A percentile compares a stretch with the other conserved stretches of the same genome.
These are phyloP conservation scores for Plasmodium chabaudi DNA, from an alignment of 169 alveolate genomes.

Conservation along the genomic window DNA sequence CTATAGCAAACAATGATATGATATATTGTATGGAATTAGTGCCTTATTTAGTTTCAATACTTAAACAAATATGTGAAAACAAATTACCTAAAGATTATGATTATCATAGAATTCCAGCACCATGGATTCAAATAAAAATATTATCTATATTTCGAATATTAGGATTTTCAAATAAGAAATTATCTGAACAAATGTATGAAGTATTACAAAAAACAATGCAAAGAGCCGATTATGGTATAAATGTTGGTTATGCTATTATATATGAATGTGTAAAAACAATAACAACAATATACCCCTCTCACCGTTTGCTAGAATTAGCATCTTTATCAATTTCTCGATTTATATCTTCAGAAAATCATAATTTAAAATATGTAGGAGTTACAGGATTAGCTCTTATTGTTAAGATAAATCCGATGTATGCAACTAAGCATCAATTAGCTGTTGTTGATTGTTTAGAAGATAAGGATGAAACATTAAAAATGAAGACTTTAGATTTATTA, in stretches of 20 bases:
- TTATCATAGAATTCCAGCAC: constrained; percentile 97
- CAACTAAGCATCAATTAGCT: constrained; percentile 90
- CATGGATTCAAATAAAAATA: constrained; percentile 95
- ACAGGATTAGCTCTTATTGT: constrained; percentile 91
- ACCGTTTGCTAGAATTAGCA: constrained; percentile 90
- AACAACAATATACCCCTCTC: constrained; percentile 91
- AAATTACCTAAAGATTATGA: constrained; percentile 94
- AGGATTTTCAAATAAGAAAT: constrained; percentile 90
- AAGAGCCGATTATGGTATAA: constrained; percentile 91
- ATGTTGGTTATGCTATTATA: constrained; percentile 94
- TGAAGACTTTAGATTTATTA: constrained; percentile 93
- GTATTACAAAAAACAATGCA: constrained; percentile 88
- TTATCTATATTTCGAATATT: constrained; percentile 87
- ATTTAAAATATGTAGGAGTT: constrained; percentile 94
- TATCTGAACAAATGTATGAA: constrained; percentile 93
- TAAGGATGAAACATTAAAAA: constrained; percentile 94
- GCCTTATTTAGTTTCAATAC: constrained; percentile 91
- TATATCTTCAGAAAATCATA: constrained; percentile 91
- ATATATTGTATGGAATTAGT: constrained; percentile 89
- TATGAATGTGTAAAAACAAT: constrained; percentile 95
- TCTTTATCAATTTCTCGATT: constrained; percentile 87
- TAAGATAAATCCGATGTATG: constrained; percentile 92
- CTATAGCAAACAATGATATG: constrained; percentile 83
- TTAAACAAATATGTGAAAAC: constrained; percentile 94
- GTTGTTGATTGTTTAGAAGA: constrained; percentile 96